Conservation (phyloP, 169 alveolate genomes). For the Toxoplasma gondii region DNA sequence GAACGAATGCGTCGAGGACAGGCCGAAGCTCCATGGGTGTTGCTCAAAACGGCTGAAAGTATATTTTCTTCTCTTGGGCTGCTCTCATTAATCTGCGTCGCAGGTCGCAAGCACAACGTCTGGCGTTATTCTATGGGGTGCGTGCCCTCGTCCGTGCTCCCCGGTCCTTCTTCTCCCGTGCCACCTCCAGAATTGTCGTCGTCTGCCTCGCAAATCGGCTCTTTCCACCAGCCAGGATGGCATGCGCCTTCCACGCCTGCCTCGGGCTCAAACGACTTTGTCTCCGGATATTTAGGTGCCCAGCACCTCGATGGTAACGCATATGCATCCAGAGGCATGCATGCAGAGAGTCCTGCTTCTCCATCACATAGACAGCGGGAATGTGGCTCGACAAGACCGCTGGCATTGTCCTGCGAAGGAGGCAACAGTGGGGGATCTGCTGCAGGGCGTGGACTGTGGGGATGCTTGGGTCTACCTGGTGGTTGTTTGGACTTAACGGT, state of each 20-base stretch:
- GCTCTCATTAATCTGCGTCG: too few species aligned
- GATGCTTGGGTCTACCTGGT: background rate
- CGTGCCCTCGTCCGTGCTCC: slow-evolving; percentile 11
- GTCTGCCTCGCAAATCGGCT: slow-evolving; percentile 10
- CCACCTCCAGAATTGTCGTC: background rate
- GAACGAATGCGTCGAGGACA: too few species aligned
- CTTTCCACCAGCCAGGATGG: background rate
- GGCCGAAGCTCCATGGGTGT: background rate
- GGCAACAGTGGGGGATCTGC: background rate
- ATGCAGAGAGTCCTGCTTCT: background rate
- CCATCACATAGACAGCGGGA: background rate
- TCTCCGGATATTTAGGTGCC: background rate
- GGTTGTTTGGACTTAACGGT: slow-evolving; percentile 54
- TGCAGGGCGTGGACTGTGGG: background rate
- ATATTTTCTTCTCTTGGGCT: background rate
- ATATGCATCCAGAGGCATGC: background rate
- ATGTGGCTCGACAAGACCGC: background rate
- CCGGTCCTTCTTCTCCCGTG: background rate
- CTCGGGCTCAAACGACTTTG: background rate
- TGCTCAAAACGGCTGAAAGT: background rate
- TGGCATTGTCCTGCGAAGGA: background rate
- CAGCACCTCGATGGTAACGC: background rate
- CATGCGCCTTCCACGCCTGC: background rate
- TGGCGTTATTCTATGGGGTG: slow-evolving; percentile 61
- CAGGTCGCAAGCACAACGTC: slow-evolving; percentile 67